Conservation (phyloP, 257 asterid genomes). For the Ocimum tenuiflorum region DNA sequence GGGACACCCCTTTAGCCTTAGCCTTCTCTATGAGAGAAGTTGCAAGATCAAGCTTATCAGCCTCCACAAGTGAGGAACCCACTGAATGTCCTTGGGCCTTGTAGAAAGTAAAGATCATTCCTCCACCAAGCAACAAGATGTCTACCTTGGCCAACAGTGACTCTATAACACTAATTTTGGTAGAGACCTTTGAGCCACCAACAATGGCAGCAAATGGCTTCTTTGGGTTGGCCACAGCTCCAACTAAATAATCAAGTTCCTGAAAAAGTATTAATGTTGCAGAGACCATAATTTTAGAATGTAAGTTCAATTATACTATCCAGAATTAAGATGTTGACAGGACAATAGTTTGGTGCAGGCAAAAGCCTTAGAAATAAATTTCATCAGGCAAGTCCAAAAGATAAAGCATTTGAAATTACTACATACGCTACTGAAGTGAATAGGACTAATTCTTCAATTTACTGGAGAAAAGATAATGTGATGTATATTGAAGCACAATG, state of each 20-base stretch:
- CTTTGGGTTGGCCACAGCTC: slow-evolving; percentile 71
- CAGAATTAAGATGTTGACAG: neutral
- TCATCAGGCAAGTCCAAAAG: slow-evolving; percentile 3
- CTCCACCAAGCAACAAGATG: slow-evolving; percentile 72
- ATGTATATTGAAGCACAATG: neutral
- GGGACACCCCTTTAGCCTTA: slow-evolving; percentile 63
- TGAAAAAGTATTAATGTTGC: slow-evolving; percentile 21
- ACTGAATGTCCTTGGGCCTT: slow-evolving; percentile 74
- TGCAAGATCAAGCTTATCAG: slow-evolving; percentile 75
- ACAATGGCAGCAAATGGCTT: slow-evolving; percentile 88
- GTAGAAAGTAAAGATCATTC: slow-evolving; percentile 79
- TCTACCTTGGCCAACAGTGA: slow-evolving; percentile 65
- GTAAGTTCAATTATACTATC: neutral
- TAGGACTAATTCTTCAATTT: neutral
- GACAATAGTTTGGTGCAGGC: neutral
- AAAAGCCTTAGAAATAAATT: neutral
- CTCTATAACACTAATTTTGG: slow-evolving; percentile 67
- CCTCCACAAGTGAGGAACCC: slow-evolving; percentile 79
- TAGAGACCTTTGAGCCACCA: slow-evolving; percentile 79
- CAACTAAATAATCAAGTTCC: slow-evolving; percentile 83
- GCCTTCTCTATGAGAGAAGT: slow-evolving; percentile 67
- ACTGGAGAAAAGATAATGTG: neutral
- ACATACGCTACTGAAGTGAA: neutral
- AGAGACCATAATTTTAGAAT: neutral
- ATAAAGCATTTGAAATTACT: neutral